These are phyloP conservation scores for Agastache rugosa DNA, from an alignment of 257 asterid genomes.

Conservation along the genomic window DNA sequence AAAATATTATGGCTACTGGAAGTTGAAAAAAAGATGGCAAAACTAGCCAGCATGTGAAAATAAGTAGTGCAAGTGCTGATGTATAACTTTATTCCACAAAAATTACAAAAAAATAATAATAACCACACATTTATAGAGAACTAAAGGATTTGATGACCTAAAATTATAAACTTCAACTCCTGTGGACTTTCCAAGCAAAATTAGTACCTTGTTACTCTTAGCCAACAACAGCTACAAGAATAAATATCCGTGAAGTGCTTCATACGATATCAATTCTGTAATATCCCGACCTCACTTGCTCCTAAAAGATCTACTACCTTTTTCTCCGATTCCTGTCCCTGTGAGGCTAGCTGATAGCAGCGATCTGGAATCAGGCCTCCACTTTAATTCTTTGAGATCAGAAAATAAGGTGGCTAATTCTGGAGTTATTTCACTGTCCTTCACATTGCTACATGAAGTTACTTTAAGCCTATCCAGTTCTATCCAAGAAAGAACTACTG, in stretches of 20 bases:
- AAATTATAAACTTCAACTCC: neutral
- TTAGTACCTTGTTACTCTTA: neutral
- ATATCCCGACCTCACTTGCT: conserved; percentile 45
- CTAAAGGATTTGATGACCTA: conserved; percentile 3
- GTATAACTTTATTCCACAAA: neutral
- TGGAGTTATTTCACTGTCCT: conserved; percentile 80
- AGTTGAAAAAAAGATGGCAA: too few species aligned
- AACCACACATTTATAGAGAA: conserved; percentile 20
- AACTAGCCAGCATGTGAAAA: too few species aligned
- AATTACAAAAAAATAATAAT: neutral
- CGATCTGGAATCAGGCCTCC: conserved; percentile 85
- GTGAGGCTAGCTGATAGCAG: conserved; percentile 61
- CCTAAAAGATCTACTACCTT: conserved; percentile 68
- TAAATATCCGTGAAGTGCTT: neutral
- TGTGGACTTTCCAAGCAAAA: neutral
- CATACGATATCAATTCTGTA: neutral
- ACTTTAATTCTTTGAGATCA: conserved; percentile 75
- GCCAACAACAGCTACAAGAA: neutral
- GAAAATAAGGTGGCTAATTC: conserved; percentile 74
- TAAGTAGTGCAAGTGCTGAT: too few species aligned
- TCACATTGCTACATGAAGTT: conserved; percentile 72
- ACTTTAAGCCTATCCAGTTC: conserved; percentile 75
- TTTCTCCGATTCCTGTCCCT: conserved; percentile 80
- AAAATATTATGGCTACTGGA: neutral
- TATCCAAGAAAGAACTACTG: conserved; percentile 73